These are phyloP conservation scores for Fusarium guadeloupense DNA, from an alignment of 2,329 filamentous ascomycete genomes.

Conservation along the genomic window DNA sequence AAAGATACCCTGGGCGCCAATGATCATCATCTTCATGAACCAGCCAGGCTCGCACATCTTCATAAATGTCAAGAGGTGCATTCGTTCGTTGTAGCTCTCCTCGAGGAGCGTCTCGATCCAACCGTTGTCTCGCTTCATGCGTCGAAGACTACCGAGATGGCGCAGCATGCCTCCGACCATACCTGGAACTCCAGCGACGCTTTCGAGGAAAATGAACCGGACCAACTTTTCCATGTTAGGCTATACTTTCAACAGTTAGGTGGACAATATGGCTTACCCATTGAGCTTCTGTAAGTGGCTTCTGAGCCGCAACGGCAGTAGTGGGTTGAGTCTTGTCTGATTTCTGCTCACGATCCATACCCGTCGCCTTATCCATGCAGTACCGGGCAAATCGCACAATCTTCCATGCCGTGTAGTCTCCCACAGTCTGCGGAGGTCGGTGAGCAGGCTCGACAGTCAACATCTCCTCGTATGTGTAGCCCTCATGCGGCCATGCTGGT, in stretches of 20 bases:
- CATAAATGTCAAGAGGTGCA: conserved; percentile 93
- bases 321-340: conserved; percentile 67
- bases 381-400: conserved; percentile 80
- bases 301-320: conserved; percentile 60
- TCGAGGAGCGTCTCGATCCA: conserved; percentile 95
- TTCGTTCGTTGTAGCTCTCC: conserved; percentile 91
- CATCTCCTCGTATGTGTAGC: conserved; percentile 85
- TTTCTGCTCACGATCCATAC: conserved; percentile 76
- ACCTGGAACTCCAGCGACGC: conserved; percentile 91
- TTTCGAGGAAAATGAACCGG: conserved; percentile 92
- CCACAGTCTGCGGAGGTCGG: conserved; percentile 74
- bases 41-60: conserved; percentile 79
- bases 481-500: conserved; percentile 75
- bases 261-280: conserved; percentile 62
- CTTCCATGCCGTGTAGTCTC: conserved; percentile 81
- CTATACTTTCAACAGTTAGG: background rate
- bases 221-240: conserved; percentile 61
- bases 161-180: conserved; percentile 97
- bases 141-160: conserved; percentile 83
- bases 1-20: conserved; percentile 94
- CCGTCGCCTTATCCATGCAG: conserved; percentile 83
- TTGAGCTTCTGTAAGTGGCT: conserved; percentile 82
- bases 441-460: conserved; percentile 77
- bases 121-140: conserved; percentile 92
- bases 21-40: conserved; percentile 93